Conservation (phyloP, 192 early-diverging fungal species). For the Phycomyces nitens region DNA sequence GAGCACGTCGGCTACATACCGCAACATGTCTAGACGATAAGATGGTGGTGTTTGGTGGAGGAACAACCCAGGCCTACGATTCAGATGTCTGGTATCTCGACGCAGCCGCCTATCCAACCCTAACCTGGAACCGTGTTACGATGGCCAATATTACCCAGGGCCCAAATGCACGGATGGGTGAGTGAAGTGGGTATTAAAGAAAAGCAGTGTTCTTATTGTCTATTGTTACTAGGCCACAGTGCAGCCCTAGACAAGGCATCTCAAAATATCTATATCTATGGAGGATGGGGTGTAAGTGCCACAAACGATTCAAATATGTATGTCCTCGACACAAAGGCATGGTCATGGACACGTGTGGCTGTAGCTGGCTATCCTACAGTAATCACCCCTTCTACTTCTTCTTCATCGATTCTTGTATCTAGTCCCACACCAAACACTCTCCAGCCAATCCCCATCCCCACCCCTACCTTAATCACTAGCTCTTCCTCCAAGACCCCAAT, state of each 20-base stretch:
- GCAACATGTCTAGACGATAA: conserved; percentile 62
- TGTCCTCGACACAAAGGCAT: conserved; percentile 52
- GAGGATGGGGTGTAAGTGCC: conserved; percentile 52
- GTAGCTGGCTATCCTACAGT: conserved; percentile 16
- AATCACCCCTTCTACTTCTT: not conserved
- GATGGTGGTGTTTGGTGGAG: conserved; percentile 71
- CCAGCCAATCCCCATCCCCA: not conserved
- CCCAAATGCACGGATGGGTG: conserved; percentile 48
- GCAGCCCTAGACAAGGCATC: conserved; percentile 53
- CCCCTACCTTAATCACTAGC: conserved; percentile 15
- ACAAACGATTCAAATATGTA: conserved; percentile 62
- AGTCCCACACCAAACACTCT: not conserved
- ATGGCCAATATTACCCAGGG: conserved; percentile 37
- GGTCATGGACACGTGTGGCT: conserved; percentile 60
- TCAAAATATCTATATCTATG: conserved; percentile 61
- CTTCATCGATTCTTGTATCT: not conserved
- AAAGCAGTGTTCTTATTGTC: too few relatives aligned
- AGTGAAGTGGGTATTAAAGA: not conserved
- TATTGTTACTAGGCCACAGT: conserved; percentile 52
- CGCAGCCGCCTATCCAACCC: conserved; percentile 30
- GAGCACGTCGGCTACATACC: conserved; percentile 58
- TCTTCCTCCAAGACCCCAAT: conserved; percentile 16
- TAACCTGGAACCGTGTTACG: conserved; percentile 33
- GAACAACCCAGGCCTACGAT: conserved; percentile 38
- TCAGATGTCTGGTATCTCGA: conserved; percentile 49